Evolutionary conservation across 306 rosid genomes (phyloP).

Genomic region (Lupinus albus): DNA sequence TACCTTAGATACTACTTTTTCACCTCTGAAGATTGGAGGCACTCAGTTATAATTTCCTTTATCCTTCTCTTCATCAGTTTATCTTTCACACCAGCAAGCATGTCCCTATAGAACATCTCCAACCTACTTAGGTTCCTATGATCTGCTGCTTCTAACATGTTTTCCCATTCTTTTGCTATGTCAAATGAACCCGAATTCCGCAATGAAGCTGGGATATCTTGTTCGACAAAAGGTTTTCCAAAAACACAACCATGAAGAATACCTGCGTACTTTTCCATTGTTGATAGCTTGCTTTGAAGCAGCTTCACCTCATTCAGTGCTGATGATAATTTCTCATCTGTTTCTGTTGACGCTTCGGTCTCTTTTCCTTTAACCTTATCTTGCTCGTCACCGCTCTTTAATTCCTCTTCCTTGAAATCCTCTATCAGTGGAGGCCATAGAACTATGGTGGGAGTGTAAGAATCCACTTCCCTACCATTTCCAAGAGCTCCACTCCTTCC

Average conservation of each 20-base stretch:
- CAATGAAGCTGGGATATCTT: conserved; percentile 69
- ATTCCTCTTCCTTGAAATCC: conserved; percentile 59
- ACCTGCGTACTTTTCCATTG: conserved; percentile 71
- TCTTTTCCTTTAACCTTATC: conserved; percentile 44
- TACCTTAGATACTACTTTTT: conserved; percentile 18
- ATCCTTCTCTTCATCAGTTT: conserved; percentile 76
- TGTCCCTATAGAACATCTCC: conserved; percentile 69
- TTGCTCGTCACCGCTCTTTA: conserved; percentile 44
- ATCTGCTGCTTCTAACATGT: conserved; percentile 76
- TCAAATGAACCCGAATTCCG: conserved; percentile 53
- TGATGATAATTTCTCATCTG: conserved; percentile 51
- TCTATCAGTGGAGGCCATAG: conserved; percentile 66
- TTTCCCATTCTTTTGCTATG: conserved; percentile 84
- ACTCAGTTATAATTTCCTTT: conserved; percentile 70
- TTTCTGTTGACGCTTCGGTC: conserved; percentile 44
- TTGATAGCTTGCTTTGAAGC: conserved; percentile 63
- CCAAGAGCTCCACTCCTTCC: conserved; percentile 93
- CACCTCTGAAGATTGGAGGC: conserved; percentile 52
- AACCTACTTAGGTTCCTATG: conserved; percentile 56
- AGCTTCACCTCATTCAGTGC: conserved; percentile 65
- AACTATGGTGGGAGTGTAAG: conserved; percentile 58
- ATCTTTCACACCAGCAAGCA: conserved; percentile 74
- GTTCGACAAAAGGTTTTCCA: conserved; percentile 76
- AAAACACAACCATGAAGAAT: conserved; percentile 78
- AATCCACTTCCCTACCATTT: conserved; percentile 63